A percentile compares a stretch with the other conserved stretches of the same genome.
phyloP scores from a whole-genome alignment of 2,329 filamentous ascomycete genomes.

The Chrysoporthe puriensis region DNA sequence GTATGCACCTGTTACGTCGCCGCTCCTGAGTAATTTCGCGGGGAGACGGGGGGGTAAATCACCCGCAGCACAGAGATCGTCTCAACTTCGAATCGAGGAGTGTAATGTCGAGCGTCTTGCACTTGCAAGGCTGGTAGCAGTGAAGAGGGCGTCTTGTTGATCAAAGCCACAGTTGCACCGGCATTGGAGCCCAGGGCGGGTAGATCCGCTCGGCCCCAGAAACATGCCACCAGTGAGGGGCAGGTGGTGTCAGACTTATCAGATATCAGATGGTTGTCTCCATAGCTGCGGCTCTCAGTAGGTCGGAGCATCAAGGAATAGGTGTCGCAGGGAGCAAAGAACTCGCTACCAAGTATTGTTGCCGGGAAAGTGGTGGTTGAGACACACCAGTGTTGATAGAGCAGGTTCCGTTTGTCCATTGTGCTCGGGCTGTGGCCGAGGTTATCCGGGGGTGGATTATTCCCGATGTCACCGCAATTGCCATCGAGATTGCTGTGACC shows the following conservation, averaged over 20 bases:
- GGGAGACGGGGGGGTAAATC: neutral
- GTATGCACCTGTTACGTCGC: neutral
- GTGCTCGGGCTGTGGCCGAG: slow-evolving; percentile 25
- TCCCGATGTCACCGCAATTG: neutral
- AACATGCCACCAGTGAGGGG: slow-evolving; percentile 27
- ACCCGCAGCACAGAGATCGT: neutral
- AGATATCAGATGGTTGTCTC: slow-evolving; percentile 25
- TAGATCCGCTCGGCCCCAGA: slow-evolving; percentile 25
- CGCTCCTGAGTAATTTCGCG: neutral
- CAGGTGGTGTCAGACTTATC: slow-evolving; percentile 24
- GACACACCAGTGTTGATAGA: slow-evolving; percentile 17
- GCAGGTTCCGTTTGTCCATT: slow-evolving; percentile 7
- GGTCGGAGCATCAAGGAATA: neutral
- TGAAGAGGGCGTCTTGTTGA: slow-evolving; percentile 11
- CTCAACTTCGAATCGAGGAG: too few species aligned
- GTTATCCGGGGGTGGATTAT: neutral
- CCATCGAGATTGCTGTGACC: slow-evolving; percentile 7
- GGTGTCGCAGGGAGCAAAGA: neutral
- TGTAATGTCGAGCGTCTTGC: neutral
- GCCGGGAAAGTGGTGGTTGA: neutral
- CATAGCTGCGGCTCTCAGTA: slow-evolving; percentile 11
- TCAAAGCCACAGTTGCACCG: slow-evolving; percentile 12
- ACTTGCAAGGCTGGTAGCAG: slow-evolving; percentile 1
- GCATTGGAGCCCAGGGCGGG: slow-evolving; percentile 18
- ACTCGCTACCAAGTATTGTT: slow-evolving; percentile 6